Evolutionary conservation across 2,329 filamentous ascomycete species (phyloP).

Genomic region (Diplodia seriata): DNA sequence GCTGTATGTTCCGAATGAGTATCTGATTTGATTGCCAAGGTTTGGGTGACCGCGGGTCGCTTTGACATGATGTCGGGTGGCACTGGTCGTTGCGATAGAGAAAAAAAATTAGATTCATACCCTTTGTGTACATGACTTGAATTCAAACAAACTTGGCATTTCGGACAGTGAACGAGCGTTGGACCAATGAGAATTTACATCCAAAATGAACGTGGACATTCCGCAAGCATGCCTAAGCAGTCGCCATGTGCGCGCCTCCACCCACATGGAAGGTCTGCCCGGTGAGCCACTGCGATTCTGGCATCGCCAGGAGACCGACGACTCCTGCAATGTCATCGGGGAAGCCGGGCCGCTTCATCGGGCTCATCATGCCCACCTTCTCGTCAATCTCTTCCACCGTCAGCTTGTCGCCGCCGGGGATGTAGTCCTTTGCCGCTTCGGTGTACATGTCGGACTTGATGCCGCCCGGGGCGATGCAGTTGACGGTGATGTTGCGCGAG

Average conservation of each 20-base stretch:
- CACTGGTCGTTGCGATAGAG: not conserved
- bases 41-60: not conserved
- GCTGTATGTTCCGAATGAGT: constrained; percentile 36
- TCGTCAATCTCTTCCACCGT: constrained; percentile 19
- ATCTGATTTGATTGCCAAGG: not conserved
- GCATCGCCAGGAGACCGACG: not conserved
- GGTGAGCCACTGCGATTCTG: constrained; percentile 24
- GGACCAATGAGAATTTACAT: too few relatives aligned
- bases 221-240: not conserved
- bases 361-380: not conserved
- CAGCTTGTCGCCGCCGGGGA: constrained; percentile 22
- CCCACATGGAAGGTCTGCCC: constrained; percentile 23
- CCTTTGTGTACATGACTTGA: too few relatives aligned
- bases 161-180: too few relatives aligned
- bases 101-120: too few relatives aligned
- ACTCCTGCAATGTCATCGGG: constrained; percentile 15
- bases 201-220: too few relatives aligned
- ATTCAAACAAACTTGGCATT: too few relatives aligned
- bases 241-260: constrained; percentile 27
- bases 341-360: not conserved
- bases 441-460: constrained; percentile 83
- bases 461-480: constrained; percentile 88
- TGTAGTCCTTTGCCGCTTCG: constrained; percentile 8
- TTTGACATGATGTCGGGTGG: not conserved
- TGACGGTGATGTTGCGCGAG: constrained; percentile 75